phyloP scores from a whole-genome alignment of 768 basidiomycete genomes.

The Lanmaoa pseudosensibilis region DNA sequence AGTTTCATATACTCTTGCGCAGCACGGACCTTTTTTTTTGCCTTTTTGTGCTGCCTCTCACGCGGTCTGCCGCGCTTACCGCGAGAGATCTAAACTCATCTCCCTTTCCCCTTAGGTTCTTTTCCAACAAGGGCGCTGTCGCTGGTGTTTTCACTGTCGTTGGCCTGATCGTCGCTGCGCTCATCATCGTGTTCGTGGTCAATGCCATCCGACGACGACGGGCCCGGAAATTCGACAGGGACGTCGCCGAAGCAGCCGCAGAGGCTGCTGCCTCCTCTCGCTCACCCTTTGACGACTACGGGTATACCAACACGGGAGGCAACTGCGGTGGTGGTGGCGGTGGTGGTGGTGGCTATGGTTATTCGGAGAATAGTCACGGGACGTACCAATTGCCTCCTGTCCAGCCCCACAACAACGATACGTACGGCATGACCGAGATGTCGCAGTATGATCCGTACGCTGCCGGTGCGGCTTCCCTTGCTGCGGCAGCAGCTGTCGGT shows the following conservation, averaged over 20 bases:
- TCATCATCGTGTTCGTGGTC: constrained; percentile 50
- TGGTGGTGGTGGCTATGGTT: constrained; percentile 32
- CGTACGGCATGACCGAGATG: constrained; percentile 54
- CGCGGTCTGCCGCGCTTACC: not conserved
- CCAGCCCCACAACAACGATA: constrained; percentile 36
- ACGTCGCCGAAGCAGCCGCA: constrained; percentile 68
- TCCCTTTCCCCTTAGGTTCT: constrained; percentile 49
- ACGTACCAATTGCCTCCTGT: constrained; percentile 52
- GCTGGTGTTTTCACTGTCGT: constrained; percentile 72
- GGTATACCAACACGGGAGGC: constrained; percentile 27
- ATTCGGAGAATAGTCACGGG: constrained; percentile 57
- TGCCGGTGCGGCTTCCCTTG: constrained; percentile 22
- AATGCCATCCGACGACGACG: constrained; percentile 62
- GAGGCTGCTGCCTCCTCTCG: constrained; percentile 56
- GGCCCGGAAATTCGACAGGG: constrained; percentile 64
- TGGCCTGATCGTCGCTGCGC: constrained; percentile 55
- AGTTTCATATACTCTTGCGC: constrained; percentile 8
- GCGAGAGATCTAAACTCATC: constrained; percentile 4
- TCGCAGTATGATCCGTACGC: constrained; percentile 39
- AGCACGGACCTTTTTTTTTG: not conserved
- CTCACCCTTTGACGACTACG: constrained; percentile 52
- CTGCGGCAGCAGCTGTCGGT: constrained; percentile 23
- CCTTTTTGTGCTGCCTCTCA: not conserved
- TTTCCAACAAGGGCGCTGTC: constrained; percentile 69
- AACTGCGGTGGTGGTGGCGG: constrained; percentile 19